Base-by-base conservation (phyloP, 78 protist genomes). In the Mastigamoeba balamuthi region DNA sequence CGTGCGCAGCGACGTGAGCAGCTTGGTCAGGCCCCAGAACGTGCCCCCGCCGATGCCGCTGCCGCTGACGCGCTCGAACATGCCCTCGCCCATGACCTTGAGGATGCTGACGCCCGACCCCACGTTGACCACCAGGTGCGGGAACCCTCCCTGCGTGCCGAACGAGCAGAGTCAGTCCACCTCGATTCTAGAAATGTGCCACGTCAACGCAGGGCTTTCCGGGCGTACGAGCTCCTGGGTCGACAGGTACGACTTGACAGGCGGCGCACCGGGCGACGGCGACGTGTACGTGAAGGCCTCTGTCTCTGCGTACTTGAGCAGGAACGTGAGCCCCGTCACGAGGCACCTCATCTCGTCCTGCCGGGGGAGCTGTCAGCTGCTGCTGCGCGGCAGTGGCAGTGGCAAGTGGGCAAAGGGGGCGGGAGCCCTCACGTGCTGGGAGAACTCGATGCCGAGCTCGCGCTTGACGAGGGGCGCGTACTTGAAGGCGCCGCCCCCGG, bases 31-130 rank as follows among this genome's bases (percentile, higher is more conserved):
- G 8, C 93, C 93, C 87, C 76, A 70, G n/a, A 85, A 84, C n/a
- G 93, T 89, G 39, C 58, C 58, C 2, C 95, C 95, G n/a, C 95
- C 95, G 0, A 91, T 40, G 6, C 72, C 4, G 6, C 86, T 42
- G 6, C 95, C 95, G 52, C 74, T 33, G 7, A 91, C 77, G 9
- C 95, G 87, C 75, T 52, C 40, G 71, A 5, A 91, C 36, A n/a
- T n/a, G 17, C 17, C 17, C 58, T 48, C 58, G 17, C 58, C 58
- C 17, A 1, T 29, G 5, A 88, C 86, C 30, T 44, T 29, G 36
- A 91, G 5, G 6, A 91, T 78, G 35, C 75, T 40, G 38, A 88
- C 86, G 30, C 95, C 95, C 0, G 70, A 27, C 6, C 95, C 95
- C 17, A 87, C 74, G 68, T 78, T 77, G 40, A 78, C 91, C 7